Base-by-base conservation (phyloP, 768 basidiomycete species). In the Tylopilus intermedius region DNA sequence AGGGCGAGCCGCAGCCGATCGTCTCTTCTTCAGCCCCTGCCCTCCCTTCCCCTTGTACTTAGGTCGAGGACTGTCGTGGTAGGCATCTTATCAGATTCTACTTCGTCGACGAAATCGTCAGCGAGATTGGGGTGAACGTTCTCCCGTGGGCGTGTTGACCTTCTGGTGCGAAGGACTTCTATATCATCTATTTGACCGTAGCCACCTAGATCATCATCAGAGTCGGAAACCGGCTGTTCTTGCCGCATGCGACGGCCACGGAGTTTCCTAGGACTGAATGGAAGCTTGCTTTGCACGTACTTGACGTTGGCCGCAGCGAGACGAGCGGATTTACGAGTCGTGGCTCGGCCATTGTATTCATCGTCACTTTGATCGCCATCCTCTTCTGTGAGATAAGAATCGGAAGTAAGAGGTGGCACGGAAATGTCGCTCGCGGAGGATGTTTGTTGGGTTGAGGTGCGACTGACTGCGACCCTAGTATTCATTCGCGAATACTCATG, bases 231-330 rank as follows among this genome's bases (percentile, higher is more conserved):
- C 13, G 24, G 33, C 29, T 4, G 56, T 67, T 39, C 64, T 67
- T 30, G 73, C 65, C 8, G 55, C 10, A 46, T 18, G 8, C 35
- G 61, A 45, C 39, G 53, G 15, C 79, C 53, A 15, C 82, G 77
- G 35, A 79, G 78, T 67, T 83, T 88, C 63, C 67, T 77, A 0
- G 88, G 85, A 60, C 84, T 88, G 67, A 84, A 88, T 5, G 84
- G 85, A 33, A 86, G 75, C 35, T 64, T 62, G 46, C 62, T 67
- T 60, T 71, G 66, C 26, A 2, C 26, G 35, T 56, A 39, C 30
- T 46, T 53, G 49, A 10, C 21, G 13, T 45, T 27, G 15, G 21
- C 43, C 37, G 49, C 38, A 35, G 54, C 45, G 13, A 58, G 51
- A 38, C 62, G 64, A n/a, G 49, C 24, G 7, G 61, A 59, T 45